Percentiles rank a stretch among this genome's conserved stretches.
phyloP scores from a whole-genome alignment of 352 stramenopile species.

The Thraustotheca clavata region DNA sequence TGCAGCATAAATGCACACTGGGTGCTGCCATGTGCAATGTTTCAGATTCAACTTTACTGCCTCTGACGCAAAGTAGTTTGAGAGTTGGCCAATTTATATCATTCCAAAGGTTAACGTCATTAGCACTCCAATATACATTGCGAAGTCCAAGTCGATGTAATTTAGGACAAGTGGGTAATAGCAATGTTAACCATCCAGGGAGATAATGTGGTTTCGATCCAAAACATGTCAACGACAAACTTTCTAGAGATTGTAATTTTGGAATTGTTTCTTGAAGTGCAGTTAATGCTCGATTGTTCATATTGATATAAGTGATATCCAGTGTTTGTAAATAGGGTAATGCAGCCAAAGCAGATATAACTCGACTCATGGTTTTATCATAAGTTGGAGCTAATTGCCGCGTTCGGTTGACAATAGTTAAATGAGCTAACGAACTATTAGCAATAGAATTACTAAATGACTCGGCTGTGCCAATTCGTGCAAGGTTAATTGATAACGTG shows the following conservation, averaged over 20 bases:
- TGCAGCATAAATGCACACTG: not conserved
- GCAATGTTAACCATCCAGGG: not conserved
- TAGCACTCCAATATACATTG: not conserved
- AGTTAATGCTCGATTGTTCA: not conserved
- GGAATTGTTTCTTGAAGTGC: not conserved
- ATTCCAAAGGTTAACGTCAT: not conserved
- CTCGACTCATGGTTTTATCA: not conserved
- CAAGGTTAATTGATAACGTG: not conserved
- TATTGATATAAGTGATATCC: slow-evolving; percentile 3
- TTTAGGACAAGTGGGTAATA: not conserved
- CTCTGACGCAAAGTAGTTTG: not conserved
- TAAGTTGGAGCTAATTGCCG: not conserved
- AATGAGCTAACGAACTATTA: not conserved
- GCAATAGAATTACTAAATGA: not conserved
- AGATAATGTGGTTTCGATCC: slow-evolving; percentile 1
- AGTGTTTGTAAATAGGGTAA: not conserved
- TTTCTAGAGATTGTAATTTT: no score
- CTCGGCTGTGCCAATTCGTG: not conserved
- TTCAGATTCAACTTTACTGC: not conserved
- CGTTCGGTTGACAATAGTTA: not conserved
- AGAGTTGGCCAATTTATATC: not conserved
- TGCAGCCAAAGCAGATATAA: not conserved
- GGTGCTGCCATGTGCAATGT: not conserved
- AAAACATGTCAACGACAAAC: slow-evolving; percentile 1
- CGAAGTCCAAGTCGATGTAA: not conserved